Conservation (phyloP, 345 rosid genomes). For the Eucalyptus curtisii region DNA sequence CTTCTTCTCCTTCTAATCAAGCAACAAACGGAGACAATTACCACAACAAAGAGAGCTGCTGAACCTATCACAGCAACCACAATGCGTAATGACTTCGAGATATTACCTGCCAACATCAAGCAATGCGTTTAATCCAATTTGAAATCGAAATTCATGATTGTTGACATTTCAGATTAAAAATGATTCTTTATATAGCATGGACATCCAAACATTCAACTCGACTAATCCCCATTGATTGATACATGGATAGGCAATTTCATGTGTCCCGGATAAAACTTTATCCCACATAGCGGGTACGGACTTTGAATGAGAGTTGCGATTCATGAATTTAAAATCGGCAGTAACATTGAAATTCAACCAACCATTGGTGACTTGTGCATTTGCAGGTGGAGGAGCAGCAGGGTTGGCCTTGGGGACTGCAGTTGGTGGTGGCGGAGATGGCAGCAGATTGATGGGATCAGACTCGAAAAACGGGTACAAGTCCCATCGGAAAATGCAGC, state of each 20-base stretch:
- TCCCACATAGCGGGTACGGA: rapidly evolving
- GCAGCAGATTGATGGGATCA: background rate
- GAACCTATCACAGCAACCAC: background rate
- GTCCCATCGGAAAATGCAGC: background rate
- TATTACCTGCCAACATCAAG: background rate
- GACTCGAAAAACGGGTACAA: background rate
- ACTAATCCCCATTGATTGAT: background rate
- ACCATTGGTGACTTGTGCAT: background rate
- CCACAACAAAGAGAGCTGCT: background rate
- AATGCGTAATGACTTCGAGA: background rate
- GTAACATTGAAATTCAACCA: background rate
- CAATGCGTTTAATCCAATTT: background rate
- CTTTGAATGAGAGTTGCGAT: background rate
- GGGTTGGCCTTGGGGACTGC: background rate
- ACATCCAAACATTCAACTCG: rapidly evolving
- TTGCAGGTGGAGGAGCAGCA: background rate
- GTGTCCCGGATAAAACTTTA: background rate
- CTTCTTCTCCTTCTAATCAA: background rate
- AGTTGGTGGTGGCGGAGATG: background rate
- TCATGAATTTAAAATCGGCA: background rate
- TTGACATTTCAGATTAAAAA: background rate
- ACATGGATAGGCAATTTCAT: background rate
- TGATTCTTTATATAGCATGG: background rate
- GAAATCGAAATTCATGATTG: background rate
- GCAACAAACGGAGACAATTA: background rate